Evolutionary conservation across 2,329 filamentous ascomycete genomes (phyloP), one percentile per base, ranked within the genome.

Genomic region (Exophiala spinifera): DNA sequence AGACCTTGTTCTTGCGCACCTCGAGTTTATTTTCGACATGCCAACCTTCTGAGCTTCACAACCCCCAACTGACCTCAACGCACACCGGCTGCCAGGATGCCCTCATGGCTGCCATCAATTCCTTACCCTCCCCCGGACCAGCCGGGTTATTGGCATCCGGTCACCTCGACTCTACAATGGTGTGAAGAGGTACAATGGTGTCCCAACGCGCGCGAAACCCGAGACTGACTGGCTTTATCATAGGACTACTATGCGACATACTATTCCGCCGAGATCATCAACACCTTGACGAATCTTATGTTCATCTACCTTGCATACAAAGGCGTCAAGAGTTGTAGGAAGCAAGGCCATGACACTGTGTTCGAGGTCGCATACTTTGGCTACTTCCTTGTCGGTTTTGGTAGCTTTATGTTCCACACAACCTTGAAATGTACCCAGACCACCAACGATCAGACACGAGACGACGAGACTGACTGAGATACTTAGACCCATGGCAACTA

Each of bases 221-320:
- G 10, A 2, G 14, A 28, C 47, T 55, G 42, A 55, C 56, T 44
- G 34, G 37, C 44, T 10, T 11, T 10, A 3, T 10, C 28, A 10
- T 13, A 91, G 82, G 87, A 89, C 61, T 88, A 88, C 71, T 87
- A 87, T 74, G 83, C 86, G 34, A 91, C 87, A 3, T 76, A 80
- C 40, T 91, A 91, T 67, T 80, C 84, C 43, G 88, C 88, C 33
- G 88, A 91, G 67, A 83, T 91, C 43, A 81, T 90, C 67, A 92
- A 88, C 72, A 88, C 89, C 3, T 65, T 91, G 28, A 96, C 90
- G 31, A 96, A 96, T 69, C 69, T 88, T 2, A 74, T 94, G 20
- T 96, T 96, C 70, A 77, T 95, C 63, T 88, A 80, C 69, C 80
- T 95, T 17, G 89, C 89, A 6, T 72, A 83, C 61, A 87, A 86